Evolutionary conservation across 2,329 filamentous ascomycete species (phyloP).

Genomic region (Acephala macrosclerotiorum): DNA sequence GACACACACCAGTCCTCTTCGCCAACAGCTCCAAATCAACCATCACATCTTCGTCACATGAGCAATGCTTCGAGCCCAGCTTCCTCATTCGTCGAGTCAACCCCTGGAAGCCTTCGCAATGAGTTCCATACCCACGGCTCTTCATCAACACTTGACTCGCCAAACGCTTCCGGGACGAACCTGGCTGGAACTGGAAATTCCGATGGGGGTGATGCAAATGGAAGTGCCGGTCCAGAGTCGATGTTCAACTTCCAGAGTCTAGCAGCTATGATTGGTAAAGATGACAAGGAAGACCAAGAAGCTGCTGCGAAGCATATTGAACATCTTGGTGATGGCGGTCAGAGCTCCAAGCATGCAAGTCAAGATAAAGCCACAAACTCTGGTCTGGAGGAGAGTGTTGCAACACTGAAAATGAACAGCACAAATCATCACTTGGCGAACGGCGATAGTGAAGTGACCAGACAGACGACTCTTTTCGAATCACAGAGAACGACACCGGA

Average conservation of each 20-base stretch:
- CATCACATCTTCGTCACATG: conserved; percentile 80
- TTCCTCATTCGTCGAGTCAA: conserved; percentile 77
- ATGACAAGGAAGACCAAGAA: conserved; percentile 51
- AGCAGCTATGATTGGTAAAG: conserved; percentile 80
- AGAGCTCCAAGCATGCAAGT: conserved; percentile 25
- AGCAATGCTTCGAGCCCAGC: conserved; percentile 86
- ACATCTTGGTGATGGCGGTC: conserved; percentile 30
- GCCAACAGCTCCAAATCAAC: conserved; percentile 60
- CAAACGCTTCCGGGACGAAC: conserved; percentile 62
- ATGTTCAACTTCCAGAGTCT: conserved; percentile 93
- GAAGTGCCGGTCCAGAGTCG: conserved; percentile 67
- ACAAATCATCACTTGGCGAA: not conserved
- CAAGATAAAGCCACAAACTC: conserved; percentile 17
- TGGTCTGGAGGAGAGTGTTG: conserved; percentile 38
- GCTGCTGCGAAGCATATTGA: conserved; percentile 39
- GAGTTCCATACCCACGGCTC: conserved; percentile 46
- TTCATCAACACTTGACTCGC: conserved; percentile 56
- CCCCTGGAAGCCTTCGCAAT: conserved; percentile 53
- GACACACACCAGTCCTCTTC: conserved; percentile 53
- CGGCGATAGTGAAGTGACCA: conserved; percentile 6
- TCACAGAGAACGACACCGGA: conserved; percentile 36
- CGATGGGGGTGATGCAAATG: conserved; percentile 58
- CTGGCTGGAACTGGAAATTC: conserved; percentile 51
- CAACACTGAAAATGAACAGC: conserved; percentile 37
- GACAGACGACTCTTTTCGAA: conserved; percentile 27